Base-by-base conservation (phyloP, 75 land plant genomes). In the Picea sitchensis region DNA sequence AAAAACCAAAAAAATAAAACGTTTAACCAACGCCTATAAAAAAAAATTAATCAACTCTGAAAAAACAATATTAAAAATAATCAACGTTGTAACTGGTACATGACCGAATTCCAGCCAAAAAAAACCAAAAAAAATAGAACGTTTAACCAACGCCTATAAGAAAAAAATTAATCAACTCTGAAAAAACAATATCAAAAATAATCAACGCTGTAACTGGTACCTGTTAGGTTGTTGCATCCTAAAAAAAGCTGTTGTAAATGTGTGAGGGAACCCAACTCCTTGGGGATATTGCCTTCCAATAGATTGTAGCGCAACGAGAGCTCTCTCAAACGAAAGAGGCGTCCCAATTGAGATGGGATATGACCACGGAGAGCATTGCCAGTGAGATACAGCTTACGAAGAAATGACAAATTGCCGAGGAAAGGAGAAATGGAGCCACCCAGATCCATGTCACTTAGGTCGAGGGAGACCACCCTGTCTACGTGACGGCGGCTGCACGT, bases 221-320 rank as follows among this genome's bases (percentile, higher is more conserved):
- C 95, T 30, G 93, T 90, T 80, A 95, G 82, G 63, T 93, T 91
- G 88, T 95, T 95, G 92, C 92, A 91, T 64, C 87, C 92, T 14
- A 90, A 44, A 31, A 89, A 91, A 38, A 89, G 85, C 5, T 86
- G 89, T 74, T 86, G 76, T 2, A 92, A 82, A 31, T 31, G 12
- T 64, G 63, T 73, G 12, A 92, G 88, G 38, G 36, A 26, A 7
- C 86, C 76, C 78, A 92, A 75, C 36, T 77, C 36, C 4, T 78
- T 9, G n/a, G 95, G 95, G 81, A 95, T 91, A 12, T 62, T 64
- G 18, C 81, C 83, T 54, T 86, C 85, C 84, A 95, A 92, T 76
- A 82, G 71, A 73, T 95, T 95, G 90, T 91, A 88, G 82, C 95
- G 91, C 63, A 95, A 86, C 76, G 91, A 92, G 63, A 95, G 79